Conservation (phyloP, 2,329 filamentous ascomycete genomes). For the Claviceps digitariae region DNA sequence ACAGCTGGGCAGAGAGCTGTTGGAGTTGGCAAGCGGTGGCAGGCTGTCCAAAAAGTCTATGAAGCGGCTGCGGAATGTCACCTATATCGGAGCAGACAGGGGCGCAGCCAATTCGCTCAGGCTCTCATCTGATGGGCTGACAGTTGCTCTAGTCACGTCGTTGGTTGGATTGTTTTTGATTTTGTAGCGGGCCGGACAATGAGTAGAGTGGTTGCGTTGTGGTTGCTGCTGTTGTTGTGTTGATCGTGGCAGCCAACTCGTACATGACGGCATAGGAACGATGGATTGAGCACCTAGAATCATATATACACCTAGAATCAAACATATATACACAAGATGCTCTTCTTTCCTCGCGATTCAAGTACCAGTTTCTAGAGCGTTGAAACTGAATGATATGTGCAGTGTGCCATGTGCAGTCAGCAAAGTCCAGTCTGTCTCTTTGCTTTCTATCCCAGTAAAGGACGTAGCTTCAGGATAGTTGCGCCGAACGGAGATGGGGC, state of each 20-base stretch:
- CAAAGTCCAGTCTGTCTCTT: not conserved
- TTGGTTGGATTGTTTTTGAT: not conserved
- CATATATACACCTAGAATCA: constrained; percentile 5
- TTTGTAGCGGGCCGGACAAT: not conserved
- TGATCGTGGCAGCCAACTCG: not conserved
- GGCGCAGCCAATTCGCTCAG: constrained; percentile 11
- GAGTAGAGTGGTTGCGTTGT: not conserved
- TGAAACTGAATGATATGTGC: constrained; percentile 1
- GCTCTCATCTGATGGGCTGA: constrained; percentile 9
- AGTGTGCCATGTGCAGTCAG: not conserved
- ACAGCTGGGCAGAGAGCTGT: constrained; percentile 36
- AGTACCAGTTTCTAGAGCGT: no score
- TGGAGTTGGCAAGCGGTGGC: constrained; percentile 30
- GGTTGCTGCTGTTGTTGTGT: not conserved
- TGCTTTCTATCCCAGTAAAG: not conserved
- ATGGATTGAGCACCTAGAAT: constrained; percentile 5
- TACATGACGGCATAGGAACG: not conserved
- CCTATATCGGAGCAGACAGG: constrained; percentile 21
- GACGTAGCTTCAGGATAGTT: no score
- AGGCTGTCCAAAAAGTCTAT: constrained; percentile 21
- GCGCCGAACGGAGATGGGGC: no score
- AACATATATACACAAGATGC: not conserved
- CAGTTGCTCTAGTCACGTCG: constrained; percentile 4
- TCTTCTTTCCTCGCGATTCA: not conserved
- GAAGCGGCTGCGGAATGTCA: constrained; percentile 19